A percentile compares a stretch with the other conserved stretches of the same genome.
Conservation (phyloP, 441 rosid genomes). For the Metrosideros polymorpha region DNA sequence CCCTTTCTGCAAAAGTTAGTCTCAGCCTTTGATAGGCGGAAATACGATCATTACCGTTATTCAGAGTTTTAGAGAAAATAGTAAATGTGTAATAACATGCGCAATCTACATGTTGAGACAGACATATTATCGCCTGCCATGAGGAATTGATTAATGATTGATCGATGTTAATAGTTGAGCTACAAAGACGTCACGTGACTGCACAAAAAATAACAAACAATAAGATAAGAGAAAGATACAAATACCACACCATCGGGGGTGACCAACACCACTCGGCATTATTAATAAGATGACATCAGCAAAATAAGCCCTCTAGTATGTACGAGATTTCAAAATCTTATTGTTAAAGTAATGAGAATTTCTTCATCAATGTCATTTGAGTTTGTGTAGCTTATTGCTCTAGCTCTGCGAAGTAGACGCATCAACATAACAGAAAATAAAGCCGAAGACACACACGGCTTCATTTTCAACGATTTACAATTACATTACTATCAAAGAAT, state of each 20-base stretch:
- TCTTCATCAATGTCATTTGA: not conserved
- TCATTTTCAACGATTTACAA: not conserved
- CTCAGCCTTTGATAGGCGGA: not conserved
- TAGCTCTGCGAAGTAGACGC: not conserved
- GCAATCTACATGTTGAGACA: not conserved
- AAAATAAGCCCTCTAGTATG: not conserved
- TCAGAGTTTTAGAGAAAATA: not conserved
- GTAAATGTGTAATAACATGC: not conserved
- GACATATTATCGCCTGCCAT: not conserved
- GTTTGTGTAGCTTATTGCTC: not conserved
- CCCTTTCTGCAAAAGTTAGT: not conserved
- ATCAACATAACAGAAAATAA: not conserved
- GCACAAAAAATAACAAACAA: not conserved
- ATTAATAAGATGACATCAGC: not conserved
- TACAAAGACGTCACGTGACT: not conserved
- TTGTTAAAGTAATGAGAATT: not conserved
- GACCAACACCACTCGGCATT: not conserved
- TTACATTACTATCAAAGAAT: not conserved
- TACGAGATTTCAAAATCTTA: not conserved
- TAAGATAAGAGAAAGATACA: not conserved
- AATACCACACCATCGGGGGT: not conserved
- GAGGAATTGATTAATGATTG: not conserved
- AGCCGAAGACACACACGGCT: not conserved
- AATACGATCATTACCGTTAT: not conserved
- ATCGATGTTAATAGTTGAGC: not conserved